phyloP scores from a whole-genome alignment of 2,329 filamentous ascomycete genomes.

The Penicillium sp. region DNA sequence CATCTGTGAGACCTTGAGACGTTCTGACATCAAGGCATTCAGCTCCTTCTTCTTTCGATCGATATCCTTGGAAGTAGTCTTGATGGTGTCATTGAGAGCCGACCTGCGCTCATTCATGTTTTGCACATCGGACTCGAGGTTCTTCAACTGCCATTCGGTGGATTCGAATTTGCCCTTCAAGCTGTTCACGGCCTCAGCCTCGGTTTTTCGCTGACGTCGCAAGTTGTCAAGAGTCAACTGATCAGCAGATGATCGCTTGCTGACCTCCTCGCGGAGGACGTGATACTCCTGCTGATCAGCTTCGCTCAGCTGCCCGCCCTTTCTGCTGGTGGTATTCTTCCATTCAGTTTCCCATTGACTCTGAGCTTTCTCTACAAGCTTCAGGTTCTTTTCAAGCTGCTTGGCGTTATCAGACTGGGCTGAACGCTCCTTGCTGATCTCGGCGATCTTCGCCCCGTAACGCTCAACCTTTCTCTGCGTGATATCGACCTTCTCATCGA shows the following conservation, averaged over 20 bases:
- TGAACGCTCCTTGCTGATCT: constrained; percentile 71
- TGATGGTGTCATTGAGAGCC: constrained; percentile 58
- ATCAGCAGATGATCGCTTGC: constrained; percentile 73
- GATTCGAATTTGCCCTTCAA: constrained; percentile 83
- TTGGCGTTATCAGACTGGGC: constrained; percentile 64
- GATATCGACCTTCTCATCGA: constrained; percentile 86
- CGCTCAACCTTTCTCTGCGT: constrained; percentile 66
- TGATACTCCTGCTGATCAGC: constrained; percentile 88
- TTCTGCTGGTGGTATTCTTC: constrained; percentile 75
- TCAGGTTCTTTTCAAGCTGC: constrained; percentile 74
- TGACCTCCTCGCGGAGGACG: constrained; percentile 75
- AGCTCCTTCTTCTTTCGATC: constrained; percentile 85
- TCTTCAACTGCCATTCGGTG: constrained; percentile 67
- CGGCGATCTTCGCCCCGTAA: constrained; percentile 63
- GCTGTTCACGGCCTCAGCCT: constrained; percentile 84
- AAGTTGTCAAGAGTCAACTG: constrained; percentile 80
- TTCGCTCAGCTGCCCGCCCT: constrained; percentile 80
- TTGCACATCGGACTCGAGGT: constrained; percentile 66
- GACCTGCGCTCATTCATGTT: constrained; percentile 65
- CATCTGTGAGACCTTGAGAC: constrained; percentile 72
- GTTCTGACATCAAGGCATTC: constrained; percentile 78
- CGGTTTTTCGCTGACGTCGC: constrained; percentile 82
- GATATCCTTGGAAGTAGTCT: constrained; percentile 70
- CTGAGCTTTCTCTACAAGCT: constrained; percentile 82
- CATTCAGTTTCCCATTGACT: constrained; percentile 84